Conservation (phyloP, 1,284 basidiomycete genomes). For the Vanrija pseudolonga region DNA sequence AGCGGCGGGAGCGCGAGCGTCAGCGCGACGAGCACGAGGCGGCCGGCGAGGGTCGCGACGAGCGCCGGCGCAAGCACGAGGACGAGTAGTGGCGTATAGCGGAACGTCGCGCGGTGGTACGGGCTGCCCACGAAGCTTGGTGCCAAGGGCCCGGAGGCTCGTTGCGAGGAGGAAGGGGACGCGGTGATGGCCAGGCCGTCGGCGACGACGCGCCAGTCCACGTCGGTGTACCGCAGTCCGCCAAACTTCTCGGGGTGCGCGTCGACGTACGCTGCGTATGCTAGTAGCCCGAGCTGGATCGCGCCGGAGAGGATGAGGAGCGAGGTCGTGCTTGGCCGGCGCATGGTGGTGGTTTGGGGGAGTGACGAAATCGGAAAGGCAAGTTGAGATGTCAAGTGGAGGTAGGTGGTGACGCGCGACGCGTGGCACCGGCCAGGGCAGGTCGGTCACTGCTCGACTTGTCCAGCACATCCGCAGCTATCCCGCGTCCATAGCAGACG, state of each 20-base stretch:
- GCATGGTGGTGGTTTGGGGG: too few relatives aligned
- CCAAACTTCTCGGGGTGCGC: constrained; percentile 38
- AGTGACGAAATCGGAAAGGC: too few relatives aligned
- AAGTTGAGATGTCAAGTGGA: too few relatives aligned
- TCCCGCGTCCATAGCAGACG: too few relatives aligned
- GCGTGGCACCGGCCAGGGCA: too few relatives aligned
- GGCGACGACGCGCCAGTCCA: constrained; percentile 93
- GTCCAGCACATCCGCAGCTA: too few relatives aligned
- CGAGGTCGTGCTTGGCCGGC: background rate
- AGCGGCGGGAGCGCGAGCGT: constrained; percentile 78
- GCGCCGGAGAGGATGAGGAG: constrained; percentile 19
- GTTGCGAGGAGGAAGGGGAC: background rate
- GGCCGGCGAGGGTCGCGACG: constrained; percentile 79
- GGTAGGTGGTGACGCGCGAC: too few relatives aligned
- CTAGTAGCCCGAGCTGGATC: constrained; percentile 33
- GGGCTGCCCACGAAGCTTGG: constrained; percentile 58
- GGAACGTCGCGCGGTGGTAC: constrained; percentile 88
- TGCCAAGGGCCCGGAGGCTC: constrained; percentile 4
- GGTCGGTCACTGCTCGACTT: too few relatives aligned
- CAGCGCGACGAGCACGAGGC: constrained; percentile 79
- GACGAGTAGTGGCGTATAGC: constrained; percentile 92
- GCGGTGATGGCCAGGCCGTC: constrained; percentile 64
- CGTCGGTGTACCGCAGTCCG: constrained; percentile 84
- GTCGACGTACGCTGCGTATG: constrained; percentile 43
- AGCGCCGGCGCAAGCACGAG: constrained; percentile 76